phyloP scores from a whole-genome alignment of 306 rosid genomes.

The Sphenostylis stenocarpa region DNA sequence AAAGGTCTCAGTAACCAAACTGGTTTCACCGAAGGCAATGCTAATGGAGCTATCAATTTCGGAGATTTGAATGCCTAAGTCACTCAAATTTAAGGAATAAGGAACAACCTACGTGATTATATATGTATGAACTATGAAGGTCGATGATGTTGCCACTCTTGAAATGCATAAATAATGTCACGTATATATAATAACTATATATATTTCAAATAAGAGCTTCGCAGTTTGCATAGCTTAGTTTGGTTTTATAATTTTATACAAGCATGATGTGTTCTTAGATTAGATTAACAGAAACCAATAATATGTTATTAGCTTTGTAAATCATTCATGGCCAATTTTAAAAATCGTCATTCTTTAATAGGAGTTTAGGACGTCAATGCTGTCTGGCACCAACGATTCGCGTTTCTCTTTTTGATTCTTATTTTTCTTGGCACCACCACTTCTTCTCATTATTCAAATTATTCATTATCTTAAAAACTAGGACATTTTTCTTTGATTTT shows the following conservation, averaged over 20 bases:
- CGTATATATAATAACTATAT: neutral
- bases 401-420: too few species aligned
- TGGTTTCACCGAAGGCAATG: conserved; percentile 32
- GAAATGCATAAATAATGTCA: conserved; percentile 4
- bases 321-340: too few species aligned
- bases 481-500: too few species aligned
- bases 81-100: neutral
- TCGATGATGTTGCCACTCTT: neutral
- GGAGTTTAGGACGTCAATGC: too few species aligned
- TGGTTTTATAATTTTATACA: neutral
- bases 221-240: neutral
- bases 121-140: neutral
- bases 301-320: too few species aligned
- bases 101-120: neutral
- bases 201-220: conserved; percentile 29
- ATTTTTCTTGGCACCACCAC: too few species aligned
- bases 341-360: too few species aligned
- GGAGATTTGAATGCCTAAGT: conserved; percentile 18
- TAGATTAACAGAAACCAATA: neutral
- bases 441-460: too few species aligned
- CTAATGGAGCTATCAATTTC: conserved; percentile 46
- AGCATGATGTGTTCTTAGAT: neutral
- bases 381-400: too few species aligned
- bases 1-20: conserved; percentile 45
- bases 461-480: too few species aligned